A percentile compares a stretch with the other conserved stretches of the same genome.
Conservation (phyloP, 495 filamentous ascomycete species). For the Daldinia loculata region DNA sequence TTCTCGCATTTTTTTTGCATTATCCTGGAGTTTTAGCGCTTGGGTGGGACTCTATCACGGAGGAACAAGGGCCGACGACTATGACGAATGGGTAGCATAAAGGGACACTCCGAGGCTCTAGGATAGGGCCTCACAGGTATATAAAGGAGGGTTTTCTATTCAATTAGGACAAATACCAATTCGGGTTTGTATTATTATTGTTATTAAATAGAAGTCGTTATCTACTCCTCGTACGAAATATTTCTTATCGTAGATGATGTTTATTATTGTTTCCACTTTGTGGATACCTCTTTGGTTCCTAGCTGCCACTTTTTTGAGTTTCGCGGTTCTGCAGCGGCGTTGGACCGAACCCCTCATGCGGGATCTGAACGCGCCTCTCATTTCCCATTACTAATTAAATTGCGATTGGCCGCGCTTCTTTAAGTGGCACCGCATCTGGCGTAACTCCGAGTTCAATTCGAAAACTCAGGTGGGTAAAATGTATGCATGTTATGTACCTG, state of each 20-base stretch:
- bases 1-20: constrained; percentile 34
- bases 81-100: constrained; percentile 31
- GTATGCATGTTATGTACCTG: not conserved
- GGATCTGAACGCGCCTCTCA: constrained; percentile 28
- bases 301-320: constrained; percentile 34
- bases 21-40: constrained; percentile 44
- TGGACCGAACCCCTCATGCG: constrained; percentile 40
- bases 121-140: constrained; percentile 14
- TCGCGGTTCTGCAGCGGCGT: constrained; percentile 20
- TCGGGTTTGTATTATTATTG: not conserved
- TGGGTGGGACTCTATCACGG: constrained; percentile 37
- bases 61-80: constrained; percentile 38
- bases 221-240: not conserved
- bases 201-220: not conserved
- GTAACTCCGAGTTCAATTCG: not conserved
- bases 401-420: constrained; percentile 10
- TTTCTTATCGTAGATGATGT: not conserved
- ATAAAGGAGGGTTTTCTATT: constrained; percentile 6
- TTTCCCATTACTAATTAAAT: constrained; percentile 28
- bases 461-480: not conserved
- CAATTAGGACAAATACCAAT: not conserved
- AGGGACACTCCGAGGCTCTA: constrained; percentile 16
- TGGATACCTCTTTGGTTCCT: constrained; percentile 4
- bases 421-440: constrained; percentile 12
- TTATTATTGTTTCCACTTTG: constrained; percentile 7